Conservation (phyloP, 2,329 filamentous ascomycete genomes). For the Clonostachys rosea region DNA sequence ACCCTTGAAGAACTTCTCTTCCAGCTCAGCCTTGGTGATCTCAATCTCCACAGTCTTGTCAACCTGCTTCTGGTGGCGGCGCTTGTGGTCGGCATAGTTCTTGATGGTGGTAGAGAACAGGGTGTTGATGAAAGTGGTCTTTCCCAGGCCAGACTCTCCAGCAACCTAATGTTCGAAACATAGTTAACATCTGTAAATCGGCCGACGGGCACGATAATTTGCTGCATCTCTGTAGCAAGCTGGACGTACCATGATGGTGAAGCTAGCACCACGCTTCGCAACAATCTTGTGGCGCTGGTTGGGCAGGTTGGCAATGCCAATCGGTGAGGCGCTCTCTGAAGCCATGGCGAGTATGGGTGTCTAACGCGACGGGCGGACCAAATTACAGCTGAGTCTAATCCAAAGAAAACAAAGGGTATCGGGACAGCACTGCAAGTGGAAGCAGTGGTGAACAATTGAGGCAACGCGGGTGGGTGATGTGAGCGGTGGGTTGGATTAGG, state of each 20-base stretch:
- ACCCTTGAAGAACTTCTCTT: slow-evolving; percentile 99
- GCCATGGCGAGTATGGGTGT: slow-evolving; percentile 49
- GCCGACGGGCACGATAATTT: neutral
- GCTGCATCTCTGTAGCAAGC: neutral
- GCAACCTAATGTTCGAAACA: slow-evolving; percentile 65
- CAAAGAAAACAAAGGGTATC: neutral
- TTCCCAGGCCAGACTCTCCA: slow-evolving; percentile 96
- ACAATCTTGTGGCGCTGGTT: slow-evolving; percentile 75
- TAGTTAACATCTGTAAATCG: neutral
- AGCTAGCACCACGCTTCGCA: slow-evolving; percentile 85
- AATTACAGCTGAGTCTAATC: neutral
- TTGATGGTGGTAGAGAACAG: slow-evolving; percentile 99
- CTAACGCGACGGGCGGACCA: slow-evolving; percentile 5
- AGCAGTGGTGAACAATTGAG: neutral
- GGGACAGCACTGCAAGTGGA: neutral
- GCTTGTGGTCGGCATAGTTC: slow-evolving; percentile 99
- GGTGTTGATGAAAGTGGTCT: slow-evolving; percentile 99
- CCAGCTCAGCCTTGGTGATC: slow-evolving; percentile 98
- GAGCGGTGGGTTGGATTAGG: neutral
- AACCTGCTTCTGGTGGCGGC: slow-evolving; percentile 97
- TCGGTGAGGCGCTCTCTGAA: slow-evolving; percentile 59
- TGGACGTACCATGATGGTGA: slow-evolving; percentile 90
- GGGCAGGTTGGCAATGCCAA: slow-evolving; percentile 71
- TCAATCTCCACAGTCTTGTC: slow-evolving; percentile 99
- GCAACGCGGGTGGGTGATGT: neutral